Evolutionary conservation across 306 rosid genomes (phyloP), one percentile per base, ranked within the genome.

Genomic region (Purshia tridentata): DNA sequence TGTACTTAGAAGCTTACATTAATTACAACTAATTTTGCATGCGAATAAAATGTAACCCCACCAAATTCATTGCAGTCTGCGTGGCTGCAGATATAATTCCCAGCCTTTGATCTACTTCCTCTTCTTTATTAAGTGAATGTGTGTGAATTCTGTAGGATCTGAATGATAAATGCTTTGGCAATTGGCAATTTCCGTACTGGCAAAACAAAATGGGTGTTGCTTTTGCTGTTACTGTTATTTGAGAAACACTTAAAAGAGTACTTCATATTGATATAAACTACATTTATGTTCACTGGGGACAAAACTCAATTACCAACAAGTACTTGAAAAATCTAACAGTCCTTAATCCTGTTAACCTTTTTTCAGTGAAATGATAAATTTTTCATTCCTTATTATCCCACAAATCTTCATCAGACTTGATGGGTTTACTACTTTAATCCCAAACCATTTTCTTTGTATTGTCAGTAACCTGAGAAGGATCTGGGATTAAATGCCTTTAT

Each of bases 371-470:
- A 5, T 2, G 13, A 8, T 8, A 1, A 37, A 61, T 39, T n/a
- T 15, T 15, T 0, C 15, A 5, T 1, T 9, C 39, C 14, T 39
- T 39, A 61, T 61, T 15, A 61, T 61, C 11, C 22, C 13, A 15
- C 66, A 15, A 37, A 61, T 61, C 47, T 61, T 39, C 23, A 61
- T 61, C 66, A 61, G 47, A 61, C 15, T 45, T 35, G 44, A 59
- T 35, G 40, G 6, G 8, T 23, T 58, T 9, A 58, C 7, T 6
- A 29, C 19, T 4, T 18, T 13, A 29, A 35, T 20, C 42, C 18
- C 19, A 58, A 37, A 39, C 39, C 47, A 8, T 16, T 60, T 37
- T 39, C 66, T 35, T 60, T 37, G 45, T 37, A 13, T 14, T 35
- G 45, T 59, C 37, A 41, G 64, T 29, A 18, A 35, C 64, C 4